These are phyloP conservation scores for Colletotrichum orbiculare DNA, from an alignment of 2,329 filamentous ascomycete genomes.

Conservation along the genomic window DNA sequence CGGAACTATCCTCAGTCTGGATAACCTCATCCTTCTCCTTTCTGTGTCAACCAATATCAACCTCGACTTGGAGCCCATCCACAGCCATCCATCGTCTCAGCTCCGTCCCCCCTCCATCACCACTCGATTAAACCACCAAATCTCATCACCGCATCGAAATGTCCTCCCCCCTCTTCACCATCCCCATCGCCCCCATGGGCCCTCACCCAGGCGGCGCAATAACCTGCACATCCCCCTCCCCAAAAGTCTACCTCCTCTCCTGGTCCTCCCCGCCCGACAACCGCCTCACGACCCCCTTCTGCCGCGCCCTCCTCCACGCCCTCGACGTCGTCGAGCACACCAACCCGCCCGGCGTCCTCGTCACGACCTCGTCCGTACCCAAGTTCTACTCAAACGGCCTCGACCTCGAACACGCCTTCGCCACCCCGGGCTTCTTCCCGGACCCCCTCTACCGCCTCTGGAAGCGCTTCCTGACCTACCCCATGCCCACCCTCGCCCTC, in stretches of 20 bases:
- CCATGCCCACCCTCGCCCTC: constrained; percentile 85
- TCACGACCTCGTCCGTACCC: constrained; percentile 77
- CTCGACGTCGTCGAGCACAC: constrained; percentile 80
- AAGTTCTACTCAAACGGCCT: constrained; percentile 90
- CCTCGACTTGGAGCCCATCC: neutral
- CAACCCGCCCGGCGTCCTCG: constrained; percentile 73
- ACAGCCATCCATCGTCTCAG: neutral
- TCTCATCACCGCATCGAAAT: constrained; percentile 37
- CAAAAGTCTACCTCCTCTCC: constrained; percentile 77
- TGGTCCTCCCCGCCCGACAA: constrained; percentile 81
- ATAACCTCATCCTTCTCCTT: too few species aligned
- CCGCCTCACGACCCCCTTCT: constrained; percentile 76
- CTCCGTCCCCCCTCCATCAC: neutral
- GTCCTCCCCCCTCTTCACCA: constrained; percentile 63
- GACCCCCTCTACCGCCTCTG: constrained; percentile 73
- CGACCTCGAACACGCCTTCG: constrained; percentile 75
- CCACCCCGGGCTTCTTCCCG: constrained; percentile 70
- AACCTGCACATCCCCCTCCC: constrained; percentile 69
- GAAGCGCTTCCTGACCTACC: constrained; percentile 70
- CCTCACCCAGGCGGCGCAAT: constrained; percentile 67
- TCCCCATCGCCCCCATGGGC: constrained; percentile 63
- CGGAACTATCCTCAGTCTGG: too few species aligned
- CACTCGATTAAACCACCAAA: neutral
- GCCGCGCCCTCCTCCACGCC: constrained; percentile 73
- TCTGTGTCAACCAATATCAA: too few species aligned